Conservation (phyloP, 2,329 filamentous ascomycete genomes). For the Pestalotiopsis sp. region DNA sequence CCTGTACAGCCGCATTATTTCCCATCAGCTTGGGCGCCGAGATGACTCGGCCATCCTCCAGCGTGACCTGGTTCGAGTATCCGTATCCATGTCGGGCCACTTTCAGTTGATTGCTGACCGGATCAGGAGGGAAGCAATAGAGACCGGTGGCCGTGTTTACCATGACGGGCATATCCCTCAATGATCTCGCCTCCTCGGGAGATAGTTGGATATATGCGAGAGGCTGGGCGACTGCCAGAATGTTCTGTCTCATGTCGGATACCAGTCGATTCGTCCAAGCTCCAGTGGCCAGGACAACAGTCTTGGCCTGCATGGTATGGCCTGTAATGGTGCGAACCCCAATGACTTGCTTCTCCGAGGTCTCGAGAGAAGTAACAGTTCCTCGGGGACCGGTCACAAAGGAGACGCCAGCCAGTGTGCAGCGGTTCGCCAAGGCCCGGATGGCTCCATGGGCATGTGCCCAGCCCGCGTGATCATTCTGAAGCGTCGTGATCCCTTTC, state of each 20-base stretch:
- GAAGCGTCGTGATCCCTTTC: slow-evolving; percentile 13
- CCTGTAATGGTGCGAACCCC: background rate
- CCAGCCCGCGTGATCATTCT: slow-evolving; percentile 13
- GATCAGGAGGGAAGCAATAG: slow-evolving; percentile 56
- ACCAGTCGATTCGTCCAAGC: slow-evolving; percentile 63
- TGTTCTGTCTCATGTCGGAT: slow-evolving; percentile 59
- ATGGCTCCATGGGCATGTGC: slow-evolving; percentile 33
- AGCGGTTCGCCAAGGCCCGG: slow-evolving; percentile 37
- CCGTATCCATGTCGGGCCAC: slow-evolving; percentile 64
- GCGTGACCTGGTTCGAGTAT: slow-evolving; percentile 39
- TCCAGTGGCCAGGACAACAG: slow-evolving; percentile 66
- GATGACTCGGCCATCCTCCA: slow-evolving; percentile 24
- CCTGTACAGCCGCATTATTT: slow-evolving; percentile 39
- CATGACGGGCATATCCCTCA: slow-evolving; percentile 60
- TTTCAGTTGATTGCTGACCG: slow-evolving; percentile 49
- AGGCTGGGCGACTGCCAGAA: slow-evolving; percentile 66
- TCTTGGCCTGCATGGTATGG: background rate
- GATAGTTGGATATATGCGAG: slow-evolving; percentile 67
- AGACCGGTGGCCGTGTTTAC: slow-evolving; percentile 57
- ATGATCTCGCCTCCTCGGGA: slow-evolving; percentile 53
- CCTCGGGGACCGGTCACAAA: slow-evolving; percentile 34
- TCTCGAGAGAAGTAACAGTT: slow-evolving; percentile 26
- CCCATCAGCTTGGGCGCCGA: slow-evolving; percentile 36
- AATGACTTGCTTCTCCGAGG: slow-evolving; percentile 8
- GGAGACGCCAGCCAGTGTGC: slow-evolving; percentile 46